phyloP scores from a whole-genome alignment of 108 stramenopile genomes.

The Cyclostephanos invisitatus region DNA sequence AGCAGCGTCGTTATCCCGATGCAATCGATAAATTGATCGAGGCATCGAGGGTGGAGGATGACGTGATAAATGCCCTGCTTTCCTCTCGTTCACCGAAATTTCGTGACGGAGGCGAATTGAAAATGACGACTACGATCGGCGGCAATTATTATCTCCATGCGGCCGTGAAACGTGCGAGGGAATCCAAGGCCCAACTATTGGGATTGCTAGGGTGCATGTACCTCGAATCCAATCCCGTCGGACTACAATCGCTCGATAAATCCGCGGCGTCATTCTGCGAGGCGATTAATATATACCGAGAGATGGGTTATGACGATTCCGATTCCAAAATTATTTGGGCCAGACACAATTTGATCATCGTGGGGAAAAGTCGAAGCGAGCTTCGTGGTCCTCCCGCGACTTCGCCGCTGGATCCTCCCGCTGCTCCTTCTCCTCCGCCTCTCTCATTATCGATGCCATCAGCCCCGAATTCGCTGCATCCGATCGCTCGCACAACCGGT shows the following conservation, averaged over 20 bases:
- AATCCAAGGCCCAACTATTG: conserved; percentile 33
- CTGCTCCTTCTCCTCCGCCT: background rate
- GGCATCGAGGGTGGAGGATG: conserved; percentile 20
- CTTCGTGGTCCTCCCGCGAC: background rate
- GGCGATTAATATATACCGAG: conserved; percentile 29
- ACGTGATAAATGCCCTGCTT: background rate
- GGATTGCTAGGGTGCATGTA: conserved; percentile 33
- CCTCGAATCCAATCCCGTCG: conserved; percentile 15
- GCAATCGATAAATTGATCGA: conserved; percentile 27
- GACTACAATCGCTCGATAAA: conserved; percentile 2
- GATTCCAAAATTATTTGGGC: conserved; percentile 38
- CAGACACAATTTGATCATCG: conserved; percentile 1
- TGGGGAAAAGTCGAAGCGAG: background rate
- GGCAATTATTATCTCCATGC: background rate
- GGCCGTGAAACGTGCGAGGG: conserved; percentile 13
- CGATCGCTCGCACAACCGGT: background rate
- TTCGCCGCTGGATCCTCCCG: background rate
- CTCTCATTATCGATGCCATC: background rate
- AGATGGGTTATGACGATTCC: conserved; percentile 22
- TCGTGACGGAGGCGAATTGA: no score
- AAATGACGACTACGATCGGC: no score
- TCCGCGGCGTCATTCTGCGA: conserved; percentile 19
- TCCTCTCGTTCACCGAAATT: no score
- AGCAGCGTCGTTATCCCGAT: conserved; percentile 18
- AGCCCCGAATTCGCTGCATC: background rate